Evolutionary conservation across 345 rosid genomes (phyloP), one percentile per base, ranked within the genome.

Genomic region (Corchorus capsularis): DNA sequence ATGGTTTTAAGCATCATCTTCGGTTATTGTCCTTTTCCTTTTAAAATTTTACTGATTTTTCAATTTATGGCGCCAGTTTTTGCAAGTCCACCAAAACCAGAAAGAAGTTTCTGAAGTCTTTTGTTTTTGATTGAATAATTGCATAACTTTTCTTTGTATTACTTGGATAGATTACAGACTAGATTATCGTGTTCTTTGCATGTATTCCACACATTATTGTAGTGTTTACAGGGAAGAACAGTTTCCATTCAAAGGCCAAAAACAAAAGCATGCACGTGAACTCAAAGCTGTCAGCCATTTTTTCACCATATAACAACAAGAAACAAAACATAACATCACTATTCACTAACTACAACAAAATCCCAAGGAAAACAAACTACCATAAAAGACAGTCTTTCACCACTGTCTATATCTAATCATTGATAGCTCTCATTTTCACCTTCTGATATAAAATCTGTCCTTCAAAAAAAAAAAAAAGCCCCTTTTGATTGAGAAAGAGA

Each of bases 261-360:
- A 77, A 64, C 57, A 63, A 56, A 62, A 46, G 78, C 75, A 59
- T 49, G 69, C 85, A 72, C 83, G 86, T 83, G 88, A 83, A 71
- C 61, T 60, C 32, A 59, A 77, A 74, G 84, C 78, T 78, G 81
- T 69, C 81, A 76, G 67, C 82, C 74, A 80, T 50, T 75, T 39
- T 27, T 66, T 67, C 37, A 72, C 37, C 52, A 62, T 45, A 20
- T 53, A 19, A 5, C 12, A 63, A 81, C 71, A 60, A 80, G 50
- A 70, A 66, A 73, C 55, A 69, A 69, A 67, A 43, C n/a, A 16
- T 15, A 14, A 14, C 27, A 41, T 20, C 69, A 61, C 53, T 76
- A 64, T 22, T 20, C 69, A 61, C 46, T 76, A 64, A 11, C 68
- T 73, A 62, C 70, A 75, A 11, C 39, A 64, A 65, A 73, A 8